Percentiles rank a stretch among this genome's conserved stretches.
phyloP scores from a whole-genome alignment of 139 green algal genomes.

The Chlorella ohadii region DNA sequence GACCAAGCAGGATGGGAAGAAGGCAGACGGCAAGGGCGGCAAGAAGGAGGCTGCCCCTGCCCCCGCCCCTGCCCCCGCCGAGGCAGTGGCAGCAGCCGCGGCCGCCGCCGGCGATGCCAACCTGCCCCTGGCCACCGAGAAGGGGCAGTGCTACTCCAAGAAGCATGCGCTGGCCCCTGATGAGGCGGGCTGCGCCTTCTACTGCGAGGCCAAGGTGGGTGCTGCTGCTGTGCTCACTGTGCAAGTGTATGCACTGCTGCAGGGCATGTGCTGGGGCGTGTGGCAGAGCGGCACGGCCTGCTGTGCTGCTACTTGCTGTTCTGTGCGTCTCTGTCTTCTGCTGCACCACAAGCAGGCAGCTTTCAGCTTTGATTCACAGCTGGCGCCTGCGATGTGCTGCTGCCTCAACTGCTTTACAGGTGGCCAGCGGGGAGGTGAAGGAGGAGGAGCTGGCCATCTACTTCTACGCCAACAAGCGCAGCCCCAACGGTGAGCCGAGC shows the following conservation, averaged over 20 bases:
- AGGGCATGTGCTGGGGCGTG: too few species aligned
- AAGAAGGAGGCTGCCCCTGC: not conserved
- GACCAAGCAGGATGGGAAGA: too few species aligned
- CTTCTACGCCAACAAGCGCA: constrained; percentile 6
- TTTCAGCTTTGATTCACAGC: too few species aligned
- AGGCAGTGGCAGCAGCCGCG: not conserved
- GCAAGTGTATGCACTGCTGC: not conserved
- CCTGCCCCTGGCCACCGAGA: not conserved
- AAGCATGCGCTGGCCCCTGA: constrained; percentile 15
- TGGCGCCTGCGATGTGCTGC: too few species aligned
- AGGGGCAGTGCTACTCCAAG: constrained; percentile 8
- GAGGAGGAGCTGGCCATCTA: not conserved
- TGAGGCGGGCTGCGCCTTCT: not conserved
- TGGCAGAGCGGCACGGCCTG: too few species aligned
- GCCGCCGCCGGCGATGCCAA: not conserved
- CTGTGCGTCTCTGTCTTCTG: too few species aligned
- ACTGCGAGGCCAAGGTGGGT: constrained; percentile 11
- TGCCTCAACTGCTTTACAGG: too few species aligned
- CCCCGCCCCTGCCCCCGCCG: not conserved
- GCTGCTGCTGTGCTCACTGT: not conserved
- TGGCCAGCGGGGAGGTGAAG: not conserved
- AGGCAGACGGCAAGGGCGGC: too few species aligned
- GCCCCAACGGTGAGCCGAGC: too few species aligned
- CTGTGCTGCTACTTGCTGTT: too few species aligned
- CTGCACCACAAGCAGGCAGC: too few species aligned